Percentiles rank a stretch among this genome's conserved stretches.
Evolutionary conservation across 495 filamentous ascomycete species (phyloP).

Genomic region (Neurospora cerealis): DNA sequence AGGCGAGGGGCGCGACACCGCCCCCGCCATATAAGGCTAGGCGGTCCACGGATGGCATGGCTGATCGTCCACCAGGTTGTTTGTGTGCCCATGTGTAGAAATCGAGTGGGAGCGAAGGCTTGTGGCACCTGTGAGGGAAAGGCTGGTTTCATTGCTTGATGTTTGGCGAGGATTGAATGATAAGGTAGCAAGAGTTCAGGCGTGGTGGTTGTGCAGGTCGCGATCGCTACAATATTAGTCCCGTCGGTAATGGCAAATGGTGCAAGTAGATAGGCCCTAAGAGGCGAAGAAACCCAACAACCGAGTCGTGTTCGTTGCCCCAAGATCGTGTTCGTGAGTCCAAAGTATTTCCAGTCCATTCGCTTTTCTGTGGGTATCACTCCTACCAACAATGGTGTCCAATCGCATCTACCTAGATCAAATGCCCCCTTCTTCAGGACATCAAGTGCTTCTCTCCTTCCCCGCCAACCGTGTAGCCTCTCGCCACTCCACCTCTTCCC

Average conservation of each 20-base stretch:
- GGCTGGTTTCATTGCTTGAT: neutral
- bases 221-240: neutral
- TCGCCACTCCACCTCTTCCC: constrained; percentile 80
- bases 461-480: constrained; percentile 74
- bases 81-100: neutral
- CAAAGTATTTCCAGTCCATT: neutral
- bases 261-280: neutral
- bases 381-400: neutral
- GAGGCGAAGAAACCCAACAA: neutral
- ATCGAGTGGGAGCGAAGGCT: neutral
- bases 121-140: neutral
- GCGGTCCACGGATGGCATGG: neutral
- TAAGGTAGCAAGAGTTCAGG: neutral
- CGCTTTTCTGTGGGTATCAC: neutral
- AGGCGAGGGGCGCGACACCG: neutral
- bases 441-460: constrained; percentile 16
- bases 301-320: neutral
- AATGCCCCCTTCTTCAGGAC: neutral
- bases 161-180: neutral
- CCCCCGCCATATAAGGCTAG: neutral
- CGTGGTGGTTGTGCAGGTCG: neutral
- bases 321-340: neutral
- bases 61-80: neutral
- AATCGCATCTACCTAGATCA: neutral
- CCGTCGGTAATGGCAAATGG: neutral